phyloP scores from a whole-genome alignment of 1,284 basidiomycete species.

The Tylopilus microsporus region DNA sequence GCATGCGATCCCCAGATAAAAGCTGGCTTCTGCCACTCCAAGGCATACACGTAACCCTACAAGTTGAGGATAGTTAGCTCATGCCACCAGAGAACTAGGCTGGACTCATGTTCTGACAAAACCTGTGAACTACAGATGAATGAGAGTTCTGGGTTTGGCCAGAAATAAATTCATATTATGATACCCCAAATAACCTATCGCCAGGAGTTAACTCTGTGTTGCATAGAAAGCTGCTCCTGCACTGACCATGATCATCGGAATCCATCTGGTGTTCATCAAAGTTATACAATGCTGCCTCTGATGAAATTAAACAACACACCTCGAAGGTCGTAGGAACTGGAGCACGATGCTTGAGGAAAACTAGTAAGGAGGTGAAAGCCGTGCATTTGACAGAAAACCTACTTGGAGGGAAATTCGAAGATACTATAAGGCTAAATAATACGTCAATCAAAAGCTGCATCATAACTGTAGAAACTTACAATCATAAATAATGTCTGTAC shows the following conservation, averaged over 20 bases:
- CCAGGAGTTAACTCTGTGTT: not conserved
- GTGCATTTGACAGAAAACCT: not conserved
- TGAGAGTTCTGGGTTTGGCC: not conserved
- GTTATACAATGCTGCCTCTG: not conserved
- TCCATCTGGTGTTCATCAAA: not conserved
- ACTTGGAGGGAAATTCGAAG: constrained; percentile 4
- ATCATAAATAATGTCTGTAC: constrained; percentile 4
- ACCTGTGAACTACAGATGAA: not conserved
- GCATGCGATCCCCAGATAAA: constrained; percentile 1
- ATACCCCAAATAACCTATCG: constrained; percentile 2
- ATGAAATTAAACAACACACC: not conserved
- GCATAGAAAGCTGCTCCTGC: not conserved
- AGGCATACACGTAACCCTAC: constrained; percentile 1
- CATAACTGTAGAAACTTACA: not conserved
- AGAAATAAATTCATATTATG: not conserved
- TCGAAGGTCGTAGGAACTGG: not conserved
- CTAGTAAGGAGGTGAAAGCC: not conserved
- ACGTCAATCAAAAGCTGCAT: not conserved
- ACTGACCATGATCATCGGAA: constrained; percentile 8
- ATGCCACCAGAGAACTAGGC: not conserved
- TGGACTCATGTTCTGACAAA: constrained; percentile 2
- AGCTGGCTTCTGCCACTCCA: constrained; percentile 3
- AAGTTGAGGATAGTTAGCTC: constrained; percentile 1
- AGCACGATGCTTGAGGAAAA: not conserved
- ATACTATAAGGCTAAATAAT: constrained; percentile 1